Conservation (phyloP, 169 alveolate genomes). For the Ichthyophthirius multifiliis region DNA sequence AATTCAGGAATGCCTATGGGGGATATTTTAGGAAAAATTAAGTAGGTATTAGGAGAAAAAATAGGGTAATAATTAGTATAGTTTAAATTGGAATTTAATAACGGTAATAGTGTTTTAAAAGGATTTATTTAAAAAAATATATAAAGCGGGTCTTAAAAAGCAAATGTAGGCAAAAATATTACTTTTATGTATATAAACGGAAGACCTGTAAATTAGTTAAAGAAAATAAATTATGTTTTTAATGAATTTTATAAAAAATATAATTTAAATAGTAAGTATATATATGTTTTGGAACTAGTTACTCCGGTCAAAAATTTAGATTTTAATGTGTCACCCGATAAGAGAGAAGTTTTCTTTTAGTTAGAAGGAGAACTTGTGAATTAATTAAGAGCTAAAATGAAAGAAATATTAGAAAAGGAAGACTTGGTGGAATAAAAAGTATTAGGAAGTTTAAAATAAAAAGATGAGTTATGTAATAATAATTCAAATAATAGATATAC, state of each 20-base stretch:
- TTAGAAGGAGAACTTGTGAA: slow-evolving; percentile 49
- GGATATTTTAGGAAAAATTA: slow-evolving; percentile 40
- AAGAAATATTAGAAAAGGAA: slow-evolving; percentile 42
- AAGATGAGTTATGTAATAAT: not conserved
- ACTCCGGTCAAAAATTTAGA: slow-evolving; percentile 40
- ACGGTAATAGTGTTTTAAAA: not conserved
- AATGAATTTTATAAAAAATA: slow-evolving; percentile 49
- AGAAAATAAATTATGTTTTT: slow-evolving; percentile 24
- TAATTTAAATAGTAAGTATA: slow-evolving; percentile 46
- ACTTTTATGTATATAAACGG: slow-evolving; percentile 47
- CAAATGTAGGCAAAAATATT: slow-evolving; percentile 16
- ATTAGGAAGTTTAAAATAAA: not conserved
- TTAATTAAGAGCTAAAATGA: slow-evolving; percentile 28
- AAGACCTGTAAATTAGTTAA: slow-evolving; percentile 62
- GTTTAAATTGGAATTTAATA: slow-evolving; percentile 26
- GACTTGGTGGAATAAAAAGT: not conserved
- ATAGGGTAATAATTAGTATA: slow-evolving; percentile 29
- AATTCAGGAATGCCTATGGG: slow-evolving; percentile 12
- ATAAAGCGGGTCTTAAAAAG: slow-evolving; percentile 37
- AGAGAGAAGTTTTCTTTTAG: slow-evolving; percentile 58
- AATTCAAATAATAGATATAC: not conserved
- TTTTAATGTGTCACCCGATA: slow-evolving; percentile 71
- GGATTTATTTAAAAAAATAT: slow-evolving; percentile 52
- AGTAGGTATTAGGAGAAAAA: slow-evolving; percentile 40
- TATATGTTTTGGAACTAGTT: slow-evolving; percentile 40